Conservation (phyloP, 2,329 filamentous ascomycete species). For the Nectriaceae sp. region DNA sequence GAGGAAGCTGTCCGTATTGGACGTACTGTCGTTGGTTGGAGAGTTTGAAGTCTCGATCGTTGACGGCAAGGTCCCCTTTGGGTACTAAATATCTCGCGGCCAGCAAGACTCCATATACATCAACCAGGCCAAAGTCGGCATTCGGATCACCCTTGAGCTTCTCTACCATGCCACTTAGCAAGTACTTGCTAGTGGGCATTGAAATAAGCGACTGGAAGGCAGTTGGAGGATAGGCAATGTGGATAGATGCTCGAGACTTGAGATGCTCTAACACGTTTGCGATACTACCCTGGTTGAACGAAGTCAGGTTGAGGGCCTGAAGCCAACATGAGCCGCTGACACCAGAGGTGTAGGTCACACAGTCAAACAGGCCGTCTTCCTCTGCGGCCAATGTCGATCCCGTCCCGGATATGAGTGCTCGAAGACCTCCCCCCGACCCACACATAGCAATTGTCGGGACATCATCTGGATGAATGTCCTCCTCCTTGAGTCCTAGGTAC, state of each 20-base stretch:
- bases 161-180: slow-evolving; percentile 86
- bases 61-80: slow-evolving; percentile 73
- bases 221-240: slow-evolving; percentile 89
- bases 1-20: slow-evolving; percentile 75
- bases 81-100: slow-evolving; percentile 82
- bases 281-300: slow-evolving; percentile 70
- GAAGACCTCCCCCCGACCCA: slow-evolving; percentile 86
- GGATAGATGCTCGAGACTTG: slow-evolving; percentile 79
- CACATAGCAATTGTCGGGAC: slow-evolving; percentile 93
- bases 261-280: slow-evolving; percentile 77
- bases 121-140: slow-evolving; percentile 86
- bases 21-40: slow-evolving; percentile 82
- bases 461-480: slow-evolving; percentile 88
- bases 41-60: slow-evolving; percentile 81
- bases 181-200: slow-evolving; percentile 88
- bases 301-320: slow-evolving; percentile 77
- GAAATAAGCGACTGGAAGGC: slow-evolving; percentile 81
- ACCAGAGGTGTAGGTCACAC: slow-evolving; percentile 90
- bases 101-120: slow-evolving; percentile 86
- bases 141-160: slow-evolving; percentile 74
- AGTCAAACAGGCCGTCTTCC: slow-evolving; percentile 89
- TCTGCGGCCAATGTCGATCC: slow-evolving; percentile 84
- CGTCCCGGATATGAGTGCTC: slow-evolving; percentile 86
- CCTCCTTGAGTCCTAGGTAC: slow-evolving; percentile 77
- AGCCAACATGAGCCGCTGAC: slow-evolving; percentile 98